These are phyloP conservation scores for Williopsis jadinii DNA, from an alignment of 1,139 yeast species.

Conservation along the genomic window DNA sequence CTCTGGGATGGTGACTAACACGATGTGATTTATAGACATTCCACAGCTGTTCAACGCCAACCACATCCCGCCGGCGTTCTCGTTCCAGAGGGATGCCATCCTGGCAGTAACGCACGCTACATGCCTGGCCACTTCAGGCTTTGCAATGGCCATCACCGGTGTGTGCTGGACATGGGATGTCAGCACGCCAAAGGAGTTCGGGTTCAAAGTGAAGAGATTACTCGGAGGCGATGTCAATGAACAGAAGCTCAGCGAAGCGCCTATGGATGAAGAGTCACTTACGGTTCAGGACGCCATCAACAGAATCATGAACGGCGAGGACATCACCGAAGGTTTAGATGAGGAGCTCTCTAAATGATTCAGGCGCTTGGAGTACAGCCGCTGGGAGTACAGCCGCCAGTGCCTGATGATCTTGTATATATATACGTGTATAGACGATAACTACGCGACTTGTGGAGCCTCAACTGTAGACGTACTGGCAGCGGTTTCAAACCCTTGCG, in stretches of 20 bases:
- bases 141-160: constrained; percentile 70
- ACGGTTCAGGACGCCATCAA: constrained; percentile 23
- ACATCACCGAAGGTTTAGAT: constrained; percentile 7
- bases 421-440: neutral
- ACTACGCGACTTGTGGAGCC: neutral
- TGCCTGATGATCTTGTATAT: neutral
- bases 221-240: constrained; percentile 68
- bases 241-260: constrained; percentile 38
- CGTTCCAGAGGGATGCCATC: constrained; percentile 77
- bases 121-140: constrained; percentile 61
- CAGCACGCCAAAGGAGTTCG: constrained; percentile 61
- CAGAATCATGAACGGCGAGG: constrained; percentile 21
- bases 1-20: neutral
- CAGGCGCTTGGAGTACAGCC: too few species aligned
- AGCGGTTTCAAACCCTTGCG: too few species aligned
- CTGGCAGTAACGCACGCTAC: constrained; percentile 84
- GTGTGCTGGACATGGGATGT: constrained; percentile 77
- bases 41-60: constrained; percentile 83
- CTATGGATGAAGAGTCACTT: constrained; percentile 63
- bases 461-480: neutral
- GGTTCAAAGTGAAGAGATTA: constrained; percentile 54
- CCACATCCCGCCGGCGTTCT: constrained; percentile 78
- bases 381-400: too few species aligned
- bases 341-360: neutral
- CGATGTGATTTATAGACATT: constrained; percentile 32